Base-by-base conservation (phyloP, 2,329 filamentous ascomycete genomes). In the Cladosporium velox region DNA sequence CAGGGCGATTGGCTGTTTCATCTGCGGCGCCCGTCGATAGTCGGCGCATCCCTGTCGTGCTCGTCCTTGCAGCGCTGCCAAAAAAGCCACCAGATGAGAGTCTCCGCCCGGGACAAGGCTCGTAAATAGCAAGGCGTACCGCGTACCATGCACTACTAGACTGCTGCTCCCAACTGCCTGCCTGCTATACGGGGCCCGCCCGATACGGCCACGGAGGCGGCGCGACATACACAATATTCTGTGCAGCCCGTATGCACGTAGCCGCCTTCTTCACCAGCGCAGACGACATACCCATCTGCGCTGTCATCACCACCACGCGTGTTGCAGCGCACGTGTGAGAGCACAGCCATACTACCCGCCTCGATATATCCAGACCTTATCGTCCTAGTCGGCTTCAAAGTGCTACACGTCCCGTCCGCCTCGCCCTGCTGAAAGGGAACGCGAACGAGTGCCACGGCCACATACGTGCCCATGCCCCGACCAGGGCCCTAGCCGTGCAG, bases 1-100 rank as follows among this genome's bases (percentile, higher is more conserved):
- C 59, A 62, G 59, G 47, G 59, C 41, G n/a, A 49, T 49, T 47
- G 59, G 38, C 59, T 61, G 59, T 61, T 61, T 61, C 59, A 59
- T 59, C 26, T 47, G 52, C 52, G 4, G 21, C 35, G 59, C 24
- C 35, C 35, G 59, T 61, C 59, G 41, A 61, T 49, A 61, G 59
- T 61, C 24, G 18, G 4, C 18, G 28, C 59, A 61, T 61, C 59
- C 52, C 32, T 55, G 52, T 21, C 44, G 24, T 61, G 41, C 30
- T 12, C 44, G 32, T 61, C 59, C 30, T 55, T 55, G 28, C 52
- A n/a, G 41, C n/a, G n/a, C 41, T 47, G 41, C 41, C 41, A 24
- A 47, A 44, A 44, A 11, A 47, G 41, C 41, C 41, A 47, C 41
- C 41, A 47, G 41, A 47, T 47, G n/a, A 47, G 41, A 47, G n/a